A percentile compares a stretch with the other conserved stretches of the same genome.
Conservation (phyloP, 1,139 yeast genomes). For the Hyphopichia wangnamkhiaoensis region DNA sequence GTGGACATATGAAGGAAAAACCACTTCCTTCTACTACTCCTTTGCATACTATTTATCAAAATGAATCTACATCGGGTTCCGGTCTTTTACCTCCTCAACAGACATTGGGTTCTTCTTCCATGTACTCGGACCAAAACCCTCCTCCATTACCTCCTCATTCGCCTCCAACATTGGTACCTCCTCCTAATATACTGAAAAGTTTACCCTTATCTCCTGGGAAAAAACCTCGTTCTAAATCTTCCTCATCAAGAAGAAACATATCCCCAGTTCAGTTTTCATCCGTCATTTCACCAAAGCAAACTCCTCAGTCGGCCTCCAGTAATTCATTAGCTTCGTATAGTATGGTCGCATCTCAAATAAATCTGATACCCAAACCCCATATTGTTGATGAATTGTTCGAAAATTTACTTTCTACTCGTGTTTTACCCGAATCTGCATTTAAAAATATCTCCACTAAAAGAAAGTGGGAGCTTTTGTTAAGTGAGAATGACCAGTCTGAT, state of each 20-base stretch:
- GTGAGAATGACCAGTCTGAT: slow-evolving; percentile 40
- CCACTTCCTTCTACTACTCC: slow-evolving; percentile 2
- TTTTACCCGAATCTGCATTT: slow-evolving; percentile 37
- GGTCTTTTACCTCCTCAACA: slow-evolving; percentile 4
- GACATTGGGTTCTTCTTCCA: neutral
- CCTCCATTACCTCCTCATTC: slow-evolving; percentile 3
- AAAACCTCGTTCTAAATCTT: neutral
- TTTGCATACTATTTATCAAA: slow-evolving; percentile 11
- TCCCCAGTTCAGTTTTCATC: neutral
- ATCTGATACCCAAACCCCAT: slow-evolving; percentile 37
- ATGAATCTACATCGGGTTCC: slow-evolving; percentile 16
- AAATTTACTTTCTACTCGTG: slow-evolving; percentile 37
- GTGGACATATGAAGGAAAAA: slow-evolving; percentile 2
- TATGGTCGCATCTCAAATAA: slow-evolving; percentile 29
- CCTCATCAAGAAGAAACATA: neutral
- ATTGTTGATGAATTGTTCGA: slow-evolving; percentile 44
- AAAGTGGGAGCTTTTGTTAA: slow-evolving; percentile 48
- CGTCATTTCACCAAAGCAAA: slow-evolving; percentile 2
- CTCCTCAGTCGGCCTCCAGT: neutral
- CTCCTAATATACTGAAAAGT: slow-evolving; percentile 1
- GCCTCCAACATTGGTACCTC: neutral
- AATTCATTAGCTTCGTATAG: slow-evolving; percentile 33
- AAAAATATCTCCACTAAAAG: slow-evolving; percentile 34
- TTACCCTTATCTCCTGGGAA: slow-evolving; percentile 1
- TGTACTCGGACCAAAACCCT: neutral